These are phyloP conservation scores for Colletotrichum kahawae DNA, from an alignment of 2,329 filamentous ascomycete genomes.

Conservation along the genomic window DNA sequence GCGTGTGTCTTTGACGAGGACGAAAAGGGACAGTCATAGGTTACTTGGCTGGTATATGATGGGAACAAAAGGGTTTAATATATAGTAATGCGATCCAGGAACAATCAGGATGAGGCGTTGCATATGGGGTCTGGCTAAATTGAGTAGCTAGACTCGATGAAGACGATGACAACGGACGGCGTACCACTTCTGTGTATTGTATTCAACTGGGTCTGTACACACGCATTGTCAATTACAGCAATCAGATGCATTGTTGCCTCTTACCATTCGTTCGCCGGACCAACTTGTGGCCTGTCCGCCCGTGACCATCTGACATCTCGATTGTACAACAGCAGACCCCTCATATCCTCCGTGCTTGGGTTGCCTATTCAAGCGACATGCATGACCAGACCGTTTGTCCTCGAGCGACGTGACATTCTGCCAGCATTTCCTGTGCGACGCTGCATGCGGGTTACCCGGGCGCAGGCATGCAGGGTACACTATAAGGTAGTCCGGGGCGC, in stretches of 20 bases:
- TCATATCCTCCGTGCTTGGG: neutral
- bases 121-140: conserved; percentile 7
- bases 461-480: neutral
- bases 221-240: neutral
- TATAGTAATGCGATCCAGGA: conserved; percentile 20
- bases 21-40: neutral
- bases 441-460: neutral
- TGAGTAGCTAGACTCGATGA: neutral
- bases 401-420: neutral
- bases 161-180: neutral
- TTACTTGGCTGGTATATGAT: conserved; percentile 11
- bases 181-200: neutral
- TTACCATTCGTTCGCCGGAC: neutral
- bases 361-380: neutral
- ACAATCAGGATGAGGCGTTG: conserved; percentile 16
- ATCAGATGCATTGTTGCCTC: neutral
- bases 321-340: neutral
- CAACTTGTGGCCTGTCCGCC: neutral
- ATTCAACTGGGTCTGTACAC: conserved; percentile 4
- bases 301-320: neutral
- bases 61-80: conserved; percentile 18
- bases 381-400: conserved; percentile 1
- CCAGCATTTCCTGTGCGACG: neutral
- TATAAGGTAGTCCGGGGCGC: neutral
- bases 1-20: neutral